Conservation (phyloP, 805 yeast genomes). For the Trichomonascus vanleenenianus region DNA sequence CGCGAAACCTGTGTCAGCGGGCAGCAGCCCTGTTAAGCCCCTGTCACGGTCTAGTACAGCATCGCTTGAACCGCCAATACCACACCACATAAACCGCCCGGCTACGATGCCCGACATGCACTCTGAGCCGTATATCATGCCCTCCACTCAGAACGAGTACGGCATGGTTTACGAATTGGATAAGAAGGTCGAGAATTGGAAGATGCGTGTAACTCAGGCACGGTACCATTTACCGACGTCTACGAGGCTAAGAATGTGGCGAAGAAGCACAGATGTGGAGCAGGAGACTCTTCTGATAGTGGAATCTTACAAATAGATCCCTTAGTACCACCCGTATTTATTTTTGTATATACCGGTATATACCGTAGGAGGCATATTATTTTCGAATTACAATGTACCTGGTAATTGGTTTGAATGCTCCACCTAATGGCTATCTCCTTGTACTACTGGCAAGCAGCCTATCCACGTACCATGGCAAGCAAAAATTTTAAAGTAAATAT, state of each 20-base stretch:
- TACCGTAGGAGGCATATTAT: neutral
- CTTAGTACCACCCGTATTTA: neutral
- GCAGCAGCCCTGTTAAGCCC: neutral
- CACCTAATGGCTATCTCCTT: too few species aligned
- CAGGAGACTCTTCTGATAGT: conserved; percentile 19
- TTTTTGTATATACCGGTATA: neutral
- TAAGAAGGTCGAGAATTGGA: conserved; percentile 49
- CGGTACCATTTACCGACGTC: conserved; percentile 33
- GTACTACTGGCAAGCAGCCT: too few species aligned
- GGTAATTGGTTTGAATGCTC: too few species aligned
- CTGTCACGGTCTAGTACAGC: neutral
- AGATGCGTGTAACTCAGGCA: conserved; percentile 40
- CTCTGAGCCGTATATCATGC: conserved; percentile 11
- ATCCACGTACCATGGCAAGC: too few species aligned
- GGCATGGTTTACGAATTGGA: conserved; percentile 30
- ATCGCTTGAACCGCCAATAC: conserved; percentile 13
- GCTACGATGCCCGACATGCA: neutral
- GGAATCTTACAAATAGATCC: neutral
- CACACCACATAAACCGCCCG: conserved; percentile 23
- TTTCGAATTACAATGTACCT: too few species aligned
- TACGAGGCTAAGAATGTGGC: conserved; percentile 38
- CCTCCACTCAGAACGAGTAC: conserved; percentile 23
- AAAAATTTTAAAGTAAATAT: too few species aligned
- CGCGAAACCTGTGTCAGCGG: too few species aligned
- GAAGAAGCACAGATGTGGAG: conserved; percentile 34